Evolutionary conservation across 257 asterid species (phyloP).

Genomic region (Solanum bukasovii): DNA sequence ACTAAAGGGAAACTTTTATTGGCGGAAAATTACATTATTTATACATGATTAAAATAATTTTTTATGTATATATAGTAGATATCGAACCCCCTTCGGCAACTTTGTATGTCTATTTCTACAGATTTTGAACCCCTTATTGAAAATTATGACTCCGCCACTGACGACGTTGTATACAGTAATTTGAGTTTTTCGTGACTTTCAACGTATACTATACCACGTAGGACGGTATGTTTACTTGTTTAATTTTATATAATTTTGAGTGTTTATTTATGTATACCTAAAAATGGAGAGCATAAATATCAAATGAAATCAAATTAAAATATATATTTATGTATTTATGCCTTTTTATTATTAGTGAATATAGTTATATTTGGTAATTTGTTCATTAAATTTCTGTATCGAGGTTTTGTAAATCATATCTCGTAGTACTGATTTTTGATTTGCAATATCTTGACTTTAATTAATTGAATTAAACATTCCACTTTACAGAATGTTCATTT

Average conservation of each 20-base stretch:
- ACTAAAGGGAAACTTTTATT: fast-evolving
- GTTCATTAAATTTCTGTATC: neutral
- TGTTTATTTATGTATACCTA: too few species aligned
- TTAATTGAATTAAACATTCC: neutral
- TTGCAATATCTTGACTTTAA: neutral
- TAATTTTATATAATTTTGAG: too few species aligned
- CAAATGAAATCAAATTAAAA: too few species aligned
- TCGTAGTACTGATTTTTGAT: neutral
- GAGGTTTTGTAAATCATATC: neutral
- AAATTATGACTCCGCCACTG: neutral
- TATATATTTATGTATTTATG: neutral
- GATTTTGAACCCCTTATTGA: too few species aligned
- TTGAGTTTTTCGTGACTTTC: too few species aligned
- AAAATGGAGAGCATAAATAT: too few species aligned
- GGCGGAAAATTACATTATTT: too few species aligned
- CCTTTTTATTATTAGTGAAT: neutral
- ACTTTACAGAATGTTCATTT: neutral
- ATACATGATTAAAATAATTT: too few species aligned
- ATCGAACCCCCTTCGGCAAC: neutral
- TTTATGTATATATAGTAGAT: too few species aligned
- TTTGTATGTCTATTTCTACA: neutral
- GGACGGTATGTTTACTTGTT: too few species aligned
- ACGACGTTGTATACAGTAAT: too few species aligned
- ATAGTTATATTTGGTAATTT: neutral
- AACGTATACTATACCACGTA: neutral